Conservation (phyloP, 768 basidiomycete species). For the Xerocomellus chrysenteron region DNA sequence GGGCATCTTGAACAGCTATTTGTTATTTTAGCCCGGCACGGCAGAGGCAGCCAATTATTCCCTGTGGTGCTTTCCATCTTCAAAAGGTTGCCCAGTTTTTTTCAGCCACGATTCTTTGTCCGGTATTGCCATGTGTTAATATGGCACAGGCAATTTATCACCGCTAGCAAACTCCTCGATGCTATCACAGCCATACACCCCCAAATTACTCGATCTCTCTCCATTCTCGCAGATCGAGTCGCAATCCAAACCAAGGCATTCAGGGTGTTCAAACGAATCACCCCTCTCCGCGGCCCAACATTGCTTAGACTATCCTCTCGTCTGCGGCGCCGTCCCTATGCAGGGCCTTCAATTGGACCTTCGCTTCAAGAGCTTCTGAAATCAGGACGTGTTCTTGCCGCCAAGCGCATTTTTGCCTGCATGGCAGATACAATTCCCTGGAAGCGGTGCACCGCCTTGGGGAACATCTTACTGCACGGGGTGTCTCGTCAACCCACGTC, state of each 20-base stretch:
- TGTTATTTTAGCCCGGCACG: slow-evolving; percentile 37
- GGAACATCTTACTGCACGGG: slow-evolving; percentile 58
- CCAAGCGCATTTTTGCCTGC: slow-evolving; percentile 41
- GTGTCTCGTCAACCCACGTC: slow-evolving; percentile 32
- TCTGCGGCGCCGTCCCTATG: slow-evolving; percentile 3
- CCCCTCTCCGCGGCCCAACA: slow-evolving; percentile 1
- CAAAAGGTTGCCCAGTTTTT: slow-evolving; percentile 32
- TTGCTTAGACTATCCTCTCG: slow-evolving; percentile 21
- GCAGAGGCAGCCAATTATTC: slow-evolving; percentile 37
- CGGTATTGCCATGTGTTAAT: slow-evolving; percentile 42
- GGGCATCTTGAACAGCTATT: slow-evolving; percentile 46
- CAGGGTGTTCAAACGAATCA: slow-evolving; percentile 1
- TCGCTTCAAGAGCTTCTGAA: slow-evolving; percentile 24
- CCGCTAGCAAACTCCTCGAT: slow-evolving; percentile 35
- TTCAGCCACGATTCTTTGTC: slow-evolving; percentile 40
- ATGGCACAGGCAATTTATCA: slow-evolving; percentile 37
- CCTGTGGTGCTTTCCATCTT: slow-evolving; percentile 42
- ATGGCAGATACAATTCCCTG: slow-evolving; percentile 30
- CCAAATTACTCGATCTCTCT: slow-evolving; percentile 10
- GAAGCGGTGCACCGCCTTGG: slow-evolving; percentile 42
- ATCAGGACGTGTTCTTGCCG: slow-evolving; percentile 43
- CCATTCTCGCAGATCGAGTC: slow-evolving; percentile 1
- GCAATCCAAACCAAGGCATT: slow-evolving; percentile 9
- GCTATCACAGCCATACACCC: slow-evolving; percentile 18
- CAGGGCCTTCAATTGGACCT: slow-evolving; percentile 12